phyloP scores from a whole-genome alignment of 2,329 filamentous ascomycete species.

The Metarhizium album region DNA sequence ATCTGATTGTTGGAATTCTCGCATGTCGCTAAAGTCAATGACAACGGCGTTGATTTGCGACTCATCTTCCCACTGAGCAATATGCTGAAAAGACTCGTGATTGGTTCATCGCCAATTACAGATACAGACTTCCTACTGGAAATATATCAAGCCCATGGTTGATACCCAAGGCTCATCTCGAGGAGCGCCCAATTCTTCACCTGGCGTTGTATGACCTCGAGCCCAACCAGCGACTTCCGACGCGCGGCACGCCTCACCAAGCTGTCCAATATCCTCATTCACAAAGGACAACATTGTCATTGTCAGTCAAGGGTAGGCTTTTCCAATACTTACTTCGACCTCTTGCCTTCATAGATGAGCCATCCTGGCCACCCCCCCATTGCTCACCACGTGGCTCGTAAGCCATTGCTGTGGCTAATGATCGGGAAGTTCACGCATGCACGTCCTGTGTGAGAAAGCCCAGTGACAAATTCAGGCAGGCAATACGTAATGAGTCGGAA shows the following conservation, averaged over 20 bases:
- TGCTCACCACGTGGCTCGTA: conserved; percentile 44
- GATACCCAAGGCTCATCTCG: not conserved
- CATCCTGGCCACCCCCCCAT: conserved; percentile 32
- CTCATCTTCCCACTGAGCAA: not conserved
- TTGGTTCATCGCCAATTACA: not conserved
- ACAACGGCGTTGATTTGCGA: not conserved
- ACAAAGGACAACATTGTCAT: not conserved
- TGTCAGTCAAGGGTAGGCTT: not conserved
- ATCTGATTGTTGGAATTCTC: not conserved
- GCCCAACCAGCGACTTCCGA: not conserved
- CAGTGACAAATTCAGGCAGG: not conserved
- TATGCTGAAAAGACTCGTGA: not conserved
- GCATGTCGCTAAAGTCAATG: not conserved
- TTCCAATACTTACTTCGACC: conserved; percentile 36
- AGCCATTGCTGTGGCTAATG: conserved; percentile 29
- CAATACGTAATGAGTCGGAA: not conserved
- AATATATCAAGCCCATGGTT: not conserved
- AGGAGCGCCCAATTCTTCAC: not conserved
- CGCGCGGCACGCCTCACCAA: not conserved
- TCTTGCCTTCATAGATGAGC: conserved; percentile 36
- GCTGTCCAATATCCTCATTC: not conserved
- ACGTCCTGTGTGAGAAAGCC: conserved; percentile 1
- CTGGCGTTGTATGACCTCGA: not conserved
- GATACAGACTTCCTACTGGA: not conserved
- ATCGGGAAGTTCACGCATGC: conserved; percentile 4